Base-by-base conservation (phyloP, 257 asterid genomes). In the Linderniella brevidens region DNA sequence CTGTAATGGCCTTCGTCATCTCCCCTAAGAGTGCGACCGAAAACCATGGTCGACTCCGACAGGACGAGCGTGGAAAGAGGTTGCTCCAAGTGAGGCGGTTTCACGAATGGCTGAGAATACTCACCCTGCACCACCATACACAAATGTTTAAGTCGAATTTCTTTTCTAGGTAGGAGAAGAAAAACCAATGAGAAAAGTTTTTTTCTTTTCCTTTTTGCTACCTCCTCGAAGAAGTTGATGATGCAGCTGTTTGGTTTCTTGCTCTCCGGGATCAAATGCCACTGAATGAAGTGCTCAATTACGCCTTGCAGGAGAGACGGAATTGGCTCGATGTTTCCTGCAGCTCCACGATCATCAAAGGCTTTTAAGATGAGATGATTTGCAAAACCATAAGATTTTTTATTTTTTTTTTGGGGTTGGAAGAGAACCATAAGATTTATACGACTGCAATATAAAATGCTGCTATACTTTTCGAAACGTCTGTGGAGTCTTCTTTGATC, bases 81-180 rank as follows among this genome's bases (percentile, higher is more conserved):
- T 65, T 79, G 94, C n/a, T 74, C 94, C 59, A 82, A 48, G 69
- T 82, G 94, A 59, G 92, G 94, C 39, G 94, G 94, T 48, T 76
- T 82, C 50, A 77, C 60, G 56, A 79, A 82, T 41, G 94, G 94
- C 41, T 79, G 94, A 9, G 94, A 82, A 57, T 67, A 69, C 48
- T 82, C 94, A 14, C 83, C 92, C 94, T 82, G 11, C 60, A 54
- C 11, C 60, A 54, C 11, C 32, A 52, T 52, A 41, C 45, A 50
- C 38, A 17, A 46, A 0, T 36, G 9, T 19, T 46, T 19, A 1
- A 17, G 0, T 12, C 29, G 37, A 20, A 20, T 9, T 18, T 47
- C 52, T 1, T 39, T 39, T 39, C 13, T 2, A 39, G 3, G 3
- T 39, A 18, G 14, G 19, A 44, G 14, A 4, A 1, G 1, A 18